phyloP scores from a whole-genome alignment of 2,329 filamentous ascomycete species.

The Aureobasidium sp. region DNA sequence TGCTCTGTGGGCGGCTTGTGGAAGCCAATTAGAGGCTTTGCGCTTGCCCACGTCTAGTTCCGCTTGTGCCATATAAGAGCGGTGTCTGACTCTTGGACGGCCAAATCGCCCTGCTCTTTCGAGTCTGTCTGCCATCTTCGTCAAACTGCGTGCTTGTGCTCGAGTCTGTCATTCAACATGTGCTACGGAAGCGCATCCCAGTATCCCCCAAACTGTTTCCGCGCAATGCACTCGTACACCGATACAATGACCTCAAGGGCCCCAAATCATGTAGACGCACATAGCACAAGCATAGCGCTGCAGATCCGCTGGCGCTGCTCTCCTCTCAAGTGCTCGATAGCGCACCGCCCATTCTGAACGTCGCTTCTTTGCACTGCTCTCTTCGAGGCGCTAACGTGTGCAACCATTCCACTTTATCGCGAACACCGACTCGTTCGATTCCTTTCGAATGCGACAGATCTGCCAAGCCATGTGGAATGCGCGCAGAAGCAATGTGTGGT shows the following conservation, averaged over 20 bases:
- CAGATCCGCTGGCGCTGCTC: conserved; percentile 11
- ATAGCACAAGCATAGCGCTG: conserved; percentile 12
- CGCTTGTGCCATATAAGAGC: conserved; percentile 15
- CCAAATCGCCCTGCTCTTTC: conserved; percentile 6
- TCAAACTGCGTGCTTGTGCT: conserved; percentile 5
- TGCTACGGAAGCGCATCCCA: conserved; percentile 12
- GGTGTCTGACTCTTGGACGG: conserved; percentile 13
- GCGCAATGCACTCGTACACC: conserved; percentile 12
- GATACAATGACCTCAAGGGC: conserved; percentile 6
- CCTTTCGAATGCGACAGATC: not conserved
- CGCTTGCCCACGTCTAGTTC: conserved; percentile 14
- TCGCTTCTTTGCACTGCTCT: conserved; percentile 6
- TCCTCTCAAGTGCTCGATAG: not conserved
- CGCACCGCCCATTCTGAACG: not conserved
- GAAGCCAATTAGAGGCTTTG: conserved; percentile 14
- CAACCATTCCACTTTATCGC: conserved; percentile 6
- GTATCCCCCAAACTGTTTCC: not conserved
- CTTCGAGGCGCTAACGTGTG: not conserved
- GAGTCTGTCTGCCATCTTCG: conserved; percentile 1
- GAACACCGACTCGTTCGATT: not conserved
- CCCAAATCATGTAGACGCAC: conserved; percentile 1
- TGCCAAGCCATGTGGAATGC: conserved; percentile 13
- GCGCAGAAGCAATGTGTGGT: conserved; percentile 8
- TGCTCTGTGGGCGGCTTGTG: conserved; percentile 10
- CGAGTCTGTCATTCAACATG: not conserved